Evolutionary conservation across 805 yeast genomes (phyloP), one percentile per base, ranked within the genome.

Genomic region (Grigorovia yakushimaensis): DNA sequence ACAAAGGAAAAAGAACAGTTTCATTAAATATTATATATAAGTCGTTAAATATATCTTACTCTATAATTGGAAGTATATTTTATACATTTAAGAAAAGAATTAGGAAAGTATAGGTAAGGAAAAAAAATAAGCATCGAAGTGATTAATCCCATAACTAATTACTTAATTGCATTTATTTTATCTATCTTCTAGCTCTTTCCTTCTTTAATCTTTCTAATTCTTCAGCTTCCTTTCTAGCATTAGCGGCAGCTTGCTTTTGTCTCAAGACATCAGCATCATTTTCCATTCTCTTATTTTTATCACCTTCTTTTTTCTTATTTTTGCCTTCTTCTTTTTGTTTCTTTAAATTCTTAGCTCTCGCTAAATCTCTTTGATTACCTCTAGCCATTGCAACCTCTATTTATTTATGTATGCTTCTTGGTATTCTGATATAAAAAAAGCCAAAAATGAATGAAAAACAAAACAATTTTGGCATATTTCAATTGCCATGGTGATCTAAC

Each of bases 301-400:
- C 96, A 23, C 97, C 98, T 7, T 71, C 74, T 59, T 78, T 79
- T 70, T 87, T 85, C 50, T 65, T 64, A 49, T 54, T 58, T 69
- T 83, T 83, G 50, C 76, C 73, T 30, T 68, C 70, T 41, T 78
- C 82, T 52, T 79, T 81, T 59, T 77, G 82, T 67, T 91, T 91
- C 72, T 91, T 93, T 65, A 71, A 64, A 68, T 86, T 87, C 70
- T 86, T 91, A 51, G 81, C 86, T 63, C 98, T 78, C 30, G 97
- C 97, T 57, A 85, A 76, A 39, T 91, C 98, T 66, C 98, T 78
- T 69, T 93, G 98, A 67, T 91, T 93, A 30, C 98, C 98, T 72
- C 98, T 78, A 46, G 96, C 82, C 97, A 91, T 89, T 30, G 8
- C 7, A 15, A 13, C 7, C 8, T 33, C n/a, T n/a, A n/a, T n/a